Base-by-base conservation (phyloP, 2,329 filamentous ascomycete genomes). In the Aspergillus sp. region DNA sequence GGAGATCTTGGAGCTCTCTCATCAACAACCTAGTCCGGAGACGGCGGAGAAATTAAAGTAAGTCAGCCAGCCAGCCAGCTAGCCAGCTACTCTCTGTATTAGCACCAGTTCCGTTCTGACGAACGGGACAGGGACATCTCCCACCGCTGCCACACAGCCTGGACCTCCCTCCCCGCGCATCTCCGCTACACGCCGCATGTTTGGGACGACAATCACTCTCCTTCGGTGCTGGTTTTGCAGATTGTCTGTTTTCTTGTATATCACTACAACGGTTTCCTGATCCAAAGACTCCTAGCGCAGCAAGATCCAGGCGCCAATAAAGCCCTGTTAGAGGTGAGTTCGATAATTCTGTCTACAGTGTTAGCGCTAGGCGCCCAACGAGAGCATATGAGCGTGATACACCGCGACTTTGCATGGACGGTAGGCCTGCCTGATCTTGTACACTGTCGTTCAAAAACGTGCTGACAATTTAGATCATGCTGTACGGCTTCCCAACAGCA, bases 191-290 rank as follows among this genome's bases (percentile, higher is more conserved):
- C 35, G 7, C 26, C 41, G 5, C 26, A 35, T 20, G 37, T 34
- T n/a, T 48, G 45, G 44, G 36, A 45, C 2, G 19, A 34, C 2
- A 32, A 30, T n/a, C 26, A 49, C 5, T 47, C 52, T 2, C 30
- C 49, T 1, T 41, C 37, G 11, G 44, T 53, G 2, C 51, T 49
- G 14, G 39, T 63, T 1, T 59, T 61, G 57, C 43, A 59, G 3
- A 36, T 44, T 4, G 29, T 48, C 3, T 42, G 39, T 4, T 51
- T 50, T 28, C 26, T 53, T 2, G 37, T 41, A 8, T 50, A 53
- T 15, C 41, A 53, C 0, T 52, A 51, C 28, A 53, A 51, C 12
- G 43, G 48, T 5, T 51, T 53, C 20, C 44, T 54, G 15, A 37
- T 54, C 2, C 42, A 54, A 10, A 32, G 43, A 13, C 36, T 53